Percentiles rank a stretch among this genome's conserved stretches.
phyloP scores from a whole-genome alignment of 2,329 filamentous ascomycete genomes.

The Claviceps capensis region DNA sequence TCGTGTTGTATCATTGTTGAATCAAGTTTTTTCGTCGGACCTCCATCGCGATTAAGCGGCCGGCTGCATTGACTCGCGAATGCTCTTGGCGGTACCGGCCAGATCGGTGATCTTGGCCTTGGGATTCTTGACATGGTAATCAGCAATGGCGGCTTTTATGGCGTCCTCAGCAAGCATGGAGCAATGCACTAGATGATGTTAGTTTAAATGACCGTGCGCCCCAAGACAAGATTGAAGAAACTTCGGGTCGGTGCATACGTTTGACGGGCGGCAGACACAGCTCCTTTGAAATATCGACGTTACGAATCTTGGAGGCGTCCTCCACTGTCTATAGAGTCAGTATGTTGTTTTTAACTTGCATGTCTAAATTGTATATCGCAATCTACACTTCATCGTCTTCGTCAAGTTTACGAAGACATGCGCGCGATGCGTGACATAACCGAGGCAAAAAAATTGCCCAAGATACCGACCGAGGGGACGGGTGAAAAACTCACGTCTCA shows the following conservation, averaged over 20 bases:
- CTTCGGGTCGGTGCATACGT: constrained; percentile 37
- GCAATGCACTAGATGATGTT: constrained; percentile 57
- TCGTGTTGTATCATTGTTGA: not conserved
- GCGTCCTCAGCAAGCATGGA: constrained; percentile 86
- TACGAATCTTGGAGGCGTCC: constrained; percentile 82
- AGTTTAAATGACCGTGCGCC: not conserved
- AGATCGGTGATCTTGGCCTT: constrained; percentile 52
- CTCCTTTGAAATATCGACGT: constrained; percentile 97
- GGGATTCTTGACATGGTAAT: constrained; percentile 71
- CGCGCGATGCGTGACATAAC: not conserved
- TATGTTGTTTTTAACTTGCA: not conserved
- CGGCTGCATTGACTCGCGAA: constrained; percentile 9
- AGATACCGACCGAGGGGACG: too few species aligned
- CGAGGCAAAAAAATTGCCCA: not conserved
- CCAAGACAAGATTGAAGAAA: not conserved
- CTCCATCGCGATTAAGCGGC: not conserved
- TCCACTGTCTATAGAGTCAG: constrained; percentile 39
- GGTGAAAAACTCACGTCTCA: constrained; percentile 38
- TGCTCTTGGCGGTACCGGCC: constrained; percentile 47
- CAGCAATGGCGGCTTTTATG: constrained; percentile 80
- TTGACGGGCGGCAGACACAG: constrained; percentile 80
- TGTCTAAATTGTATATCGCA: not conserved
- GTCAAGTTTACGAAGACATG: not conserved
- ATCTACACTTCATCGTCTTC: not conserved
- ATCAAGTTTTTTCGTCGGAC: not conserved